Evolutionary conservation across 192 early-diverging fungal species (phyloP), one percentile per base, ranked within the genome.

Genomic region (Coemansia sp.): DNA sequence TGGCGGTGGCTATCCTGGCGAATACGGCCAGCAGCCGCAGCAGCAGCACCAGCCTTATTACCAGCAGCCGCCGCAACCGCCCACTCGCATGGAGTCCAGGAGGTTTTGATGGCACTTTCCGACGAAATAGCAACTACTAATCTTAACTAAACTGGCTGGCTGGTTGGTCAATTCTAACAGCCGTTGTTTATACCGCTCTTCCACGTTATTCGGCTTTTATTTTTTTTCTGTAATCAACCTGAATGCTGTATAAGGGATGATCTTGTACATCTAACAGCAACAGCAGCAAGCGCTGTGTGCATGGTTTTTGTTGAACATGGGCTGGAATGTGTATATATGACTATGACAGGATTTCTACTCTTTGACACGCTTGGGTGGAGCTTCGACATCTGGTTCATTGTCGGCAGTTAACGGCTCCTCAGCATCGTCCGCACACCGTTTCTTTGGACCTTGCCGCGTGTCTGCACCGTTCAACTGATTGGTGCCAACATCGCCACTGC

Each of bases 71-170:
- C 32, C 32, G 32, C 51, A 54, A 16, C 57, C 57, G n/a, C 57
- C 57, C n/a, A 41, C 57, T 17, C 57, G 57, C 37, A 16, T 59
- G 5, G 57, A 59, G 57, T 59, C 57, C 3, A 39, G 57, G 32
- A 32, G 32, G 32, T 32, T 32, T 32, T 32, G 32, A 32, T 32
- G 32, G 32, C 32, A 32, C 32, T 32, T 4, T 4, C 32, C 32
- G 32, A 32, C 32, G 32, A 32, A 32, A 32, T 32, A 32, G 32
- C 32, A 32, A 32, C 32, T 4, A 32, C 32, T 32, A 2, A 32
- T 0, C 32, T 32, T 4, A 32, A 32, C 4, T 32, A 32, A 32
- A 32, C 32, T 32, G 32, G 32, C 32, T 32, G 32, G 32, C 2
- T 32, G 32, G 32, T 32, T 32, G 32, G 32, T 32, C 32, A 32